These are phyloP conservation scores for Rhexocercosporidium sp. DNA, from an alignment of 2,329 filamentous ascomycete genomes.

Conservation along the genomic window DNA sequence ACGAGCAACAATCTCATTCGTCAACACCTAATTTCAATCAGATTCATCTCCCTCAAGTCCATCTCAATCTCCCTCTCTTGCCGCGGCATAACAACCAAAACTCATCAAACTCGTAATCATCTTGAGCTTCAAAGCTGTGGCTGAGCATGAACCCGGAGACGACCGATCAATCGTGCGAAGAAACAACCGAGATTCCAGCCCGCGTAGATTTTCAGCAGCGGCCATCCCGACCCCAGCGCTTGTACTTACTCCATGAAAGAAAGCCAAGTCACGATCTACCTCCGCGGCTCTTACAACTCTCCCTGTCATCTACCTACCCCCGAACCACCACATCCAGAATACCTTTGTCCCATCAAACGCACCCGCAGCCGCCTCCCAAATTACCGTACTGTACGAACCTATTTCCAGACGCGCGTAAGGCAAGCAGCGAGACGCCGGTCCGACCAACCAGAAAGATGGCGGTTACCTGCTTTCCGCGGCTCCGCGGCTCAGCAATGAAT, in stretches of 20 bases:
- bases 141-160: slow-evolving; percentile 2
- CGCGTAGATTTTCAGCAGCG: not conserved
- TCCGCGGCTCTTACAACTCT: not conserved
- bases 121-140: slow-evolving; percentile 1
- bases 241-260: too few species aligned
- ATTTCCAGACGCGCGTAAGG: not conserved
- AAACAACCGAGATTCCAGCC: not conserved
- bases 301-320: not conserved
- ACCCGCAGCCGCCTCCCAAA: not conserved
- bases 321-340: not conserved
- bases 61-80: slow-evolving; percentile 6
- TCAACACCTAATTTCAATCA: not conserved
- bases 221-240: slow-evolving; percentile 6
- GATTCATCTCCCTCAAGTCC: not conserved
- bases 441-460: not conserved
- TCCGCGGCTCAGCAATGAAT: slow-evolving; percentile 9
- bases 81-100: not conserved
- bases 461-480: slow-evolving; percentile 5
- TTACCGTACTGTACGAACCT: not conserved
- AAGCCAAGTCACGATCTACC: too few species aligned
- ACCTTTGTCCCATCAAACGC: slow-evolving; percentile 4
- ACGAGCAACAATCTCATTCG: not conserved
- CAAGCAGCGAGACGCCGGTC: slow-evolving; percentile 3
- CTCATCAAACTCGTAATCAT: not conserved
- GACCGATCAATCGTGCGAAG: not conserved